A percentile compares a stretch with the other conserved stretches of the same genome.
phyloP scores from a whole-genome alignment of 208 protist genomes.

The Acanthamoeba lenticulata region DNA sequence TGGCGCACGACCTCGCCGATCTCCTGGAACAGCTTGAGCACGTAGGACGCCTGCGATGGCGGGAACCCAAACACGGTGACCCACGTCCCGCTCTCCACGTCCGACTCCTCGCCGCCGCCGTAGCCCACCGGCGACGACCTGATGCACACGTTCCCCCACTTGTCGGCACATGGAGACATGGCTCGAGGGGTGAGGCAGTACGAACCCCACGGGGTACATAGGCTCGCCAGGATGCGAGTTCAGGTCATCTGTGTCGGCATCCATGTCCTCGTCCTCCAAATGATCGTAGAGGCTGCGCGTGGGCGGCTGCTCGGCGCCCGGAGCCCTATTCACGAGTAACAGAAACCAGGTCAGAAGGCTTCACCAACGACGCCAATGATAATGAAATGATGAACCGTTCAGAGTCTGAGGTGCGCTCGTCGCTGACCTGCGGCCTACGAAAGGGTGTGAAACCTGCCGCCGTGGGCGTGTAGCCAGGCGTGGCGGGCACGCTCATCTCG shows the following conservation, averaged over 20 bases:
- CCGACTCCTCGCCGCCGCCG: background rate
- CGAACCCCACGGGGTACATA: background rate
- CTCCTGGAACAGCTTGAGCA: slow-evolving; percentile 39
- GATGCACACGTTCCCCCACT: background rate
- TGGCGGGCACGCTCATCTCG: background rate
- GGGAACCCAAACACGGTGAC: slow-evolving; percentile 57
- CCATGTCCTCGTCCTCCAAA: slow-evolving; percentile 21
- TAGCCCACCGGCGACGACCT: too few relatives aligned
- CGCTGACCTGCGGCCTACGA: background rate
- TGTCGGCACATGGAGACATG: background rate
- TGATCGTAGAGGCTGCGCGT: slow-evolving; percentile 13
- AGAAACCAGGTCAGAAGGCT: background rate
- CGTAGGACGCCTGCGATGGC: slow-evolving; percentile 1
- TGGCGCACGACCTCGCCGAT: slow-evolving; percentile 42
- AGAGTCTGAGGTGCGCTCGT: background rate
- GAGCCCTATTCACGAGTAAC: background rate
- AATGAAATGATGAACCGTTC: background rate
- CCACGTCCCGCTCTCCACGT: slow-evolving; percentile 18
- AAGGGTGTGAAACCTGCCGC: background rate
- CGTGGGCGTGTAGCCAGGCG: background rate
- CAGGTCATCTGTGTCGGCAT: too few relatives aligned
- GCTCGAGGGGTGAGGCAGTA: background rate
- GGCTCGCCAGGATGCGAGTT: background rate
- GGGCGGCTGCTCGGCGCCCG: background rate
- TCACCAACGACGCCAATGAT: background rate